These are phyloP conservation scores for Plasmodium fragile DNA, from an alignment of 169 alveolate species.

Conservation along the genomic window DNA sequence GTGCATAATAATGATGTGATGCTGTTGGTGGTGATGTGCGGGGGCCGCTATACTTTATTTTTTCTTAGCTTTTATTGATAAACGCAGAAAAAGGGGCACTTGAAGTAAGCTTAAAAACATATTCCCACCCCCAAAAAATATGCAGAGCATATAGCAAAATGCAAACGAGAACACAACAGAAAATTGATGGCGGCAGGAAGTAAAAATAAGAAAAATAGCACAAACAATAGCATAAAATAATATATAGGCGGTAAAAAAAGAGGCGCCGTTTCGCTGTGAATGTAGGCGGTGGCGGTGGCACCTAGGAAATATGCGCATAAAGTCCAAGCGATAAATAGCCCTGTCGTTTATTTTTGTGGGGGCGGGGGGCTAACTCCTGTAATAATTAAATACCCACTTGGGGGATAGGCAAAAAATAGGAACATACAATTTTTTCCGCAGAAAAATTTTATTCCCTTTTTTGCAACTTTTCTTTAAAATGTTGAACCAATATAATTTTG, in stretches of 20 bases:
- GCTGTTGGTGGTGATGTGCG: neutral
- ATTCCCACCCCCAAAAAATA: neutral
- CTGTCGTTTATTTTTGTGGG: neutral
- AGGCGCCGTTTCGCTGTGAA: neutral
- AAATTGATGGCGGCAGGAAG: neutral
- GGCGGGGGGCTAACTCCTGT: neutral
- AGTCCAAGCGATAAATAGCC: neutral
- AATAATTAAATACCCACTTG: neutral
- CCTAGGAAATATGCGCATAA: neutral
- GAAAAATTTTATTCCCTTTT: neutral
- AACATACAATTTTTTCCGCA: neutral
- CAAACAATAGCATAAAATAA: neutral
- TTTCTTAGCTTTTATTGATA: neutral
- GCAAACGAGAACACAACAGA: neutral
- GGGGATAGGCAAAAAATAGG: neutral
- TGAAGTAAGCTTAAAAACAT: neutral
- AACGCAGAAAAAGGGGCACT: neutral
- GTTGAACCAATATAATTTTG: neutral
- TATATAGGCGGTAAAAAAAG: neutral
- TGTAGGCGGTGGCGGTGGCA: neutral
- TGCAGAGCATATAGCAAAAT: neutral
- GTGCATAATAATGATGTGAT: neutral
- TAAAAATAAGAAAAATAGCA: neutral
- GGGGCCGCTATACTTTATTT: neutral
- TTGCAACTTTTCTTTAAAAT: neutral